Evolutionary conservation across 495 filamentous ascomycete species (phyloP).

Genomic region (Schizothecium vesticola): DNA sequence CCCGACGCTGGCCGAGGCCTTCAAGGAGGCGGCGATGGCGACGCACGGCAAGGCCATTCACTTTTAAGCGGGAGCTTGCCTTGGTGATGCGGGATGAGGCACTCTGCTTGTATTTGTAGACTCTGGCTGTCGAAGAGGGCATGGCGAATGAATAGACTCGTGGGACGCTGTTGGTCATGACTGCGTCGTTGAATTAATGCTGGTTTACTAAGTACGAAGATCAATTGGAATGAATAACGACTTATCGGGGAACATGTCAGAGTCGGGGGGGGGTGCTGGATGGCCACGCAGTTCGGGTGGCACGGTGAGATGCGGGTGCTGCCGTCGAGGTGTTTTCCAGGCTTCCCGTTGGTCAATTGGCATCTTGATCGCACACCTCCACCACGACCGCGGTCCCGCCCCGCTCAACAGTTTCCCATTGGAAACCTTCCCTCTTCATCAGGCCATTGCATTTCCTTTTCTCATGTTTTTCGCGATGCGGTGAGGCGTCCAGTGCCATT

Average conservation of each 20-base stretch:
- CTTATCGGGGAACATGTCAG: neutral
- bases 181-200: neutral
- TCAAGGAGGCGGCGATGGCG: constrained; percentile 99
- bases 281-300: neutral
- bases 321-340: neutral
- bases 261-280: neutral
- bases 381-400: neutral
- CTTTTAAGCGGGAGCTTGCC: constrained; percentile 53
- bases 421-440: neutral
- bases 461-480: neutral
- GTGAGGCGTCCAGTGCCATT: neutral
- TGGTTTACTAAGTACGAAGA: no score
- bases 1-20: constrained; percentile 92
- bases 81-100: neutral
- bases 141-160: constrained; percentile 12
- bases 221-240: neutral
- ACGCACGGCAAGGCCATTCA: constrained; percentile 96
- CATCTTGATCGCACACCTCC: neutral
- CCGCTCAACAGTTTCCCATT: neutral
- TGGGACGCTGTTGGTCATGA: neutral
- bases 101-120: constrained; percentile 24
- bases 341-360: neutral
- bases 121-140: neutral
- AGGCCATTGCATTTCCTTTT: neutral
- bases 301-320: neutral